Base-by-base conservation (phyloP, 345 rosid species). In the Diplotaxis tenuifolia region DNA sequence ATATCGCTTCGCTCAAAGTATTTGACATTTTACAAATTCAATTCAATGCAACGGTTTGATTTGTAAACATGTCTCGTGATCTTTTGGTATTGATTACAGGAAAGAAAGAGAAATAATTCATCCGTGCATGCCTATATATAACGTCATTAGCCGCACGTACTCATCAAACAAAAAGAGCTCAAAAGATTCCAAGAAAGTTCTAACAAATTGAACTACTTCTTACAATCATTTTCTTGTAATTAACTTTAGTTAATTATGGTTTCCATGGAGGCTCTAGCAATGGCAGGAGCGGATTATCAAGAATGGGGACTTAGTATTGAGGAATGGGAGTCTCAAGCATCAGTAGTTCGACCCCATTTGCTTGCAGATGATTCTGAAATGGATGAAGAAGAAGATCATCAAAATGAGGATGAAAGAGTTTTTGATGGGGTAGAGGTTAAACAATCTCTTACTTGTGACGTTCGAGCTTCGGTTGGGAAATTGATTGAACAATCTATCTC, bases 261-360 rank as follows among this genome's bases (percentile, higher is more conserved):
- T 65, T 81, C 84, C 0, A 23, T 82, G 42, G 86, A 85, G 64
- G 83, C 84, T 42, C 68, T 85, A 77, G 86, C 86, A 27, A 85
- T 85, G 86, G 81, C 83, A 0, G 86, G 84, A 25, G 27, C 6
- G 10, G 82, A 77, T 25, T 81, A 59, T 73, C n/a, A 36, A 19
- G 82, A 66, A 63, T 77, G 71, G 77, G 84, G 81, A 18, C 47
- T 77, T 47, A 64, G 73, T 54, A 45, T 55, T 9, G 80, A 81
- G 40, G 67, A 85, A 65, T 77, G 81, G 84, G 83, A 79, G 77
- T 56, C 23, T 23, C 55, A 79, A 52, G 84, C 79, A 4, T 70
- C 58, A 0, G 47, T 68, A 0, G 57, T 71, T 19, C 78, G 72
- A 0, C 66, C 77, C 4, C 86, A 82, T 84, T 69, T 83, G 65